Evolutionary conservation across 2,329 filamentous ascomycete species (phyloP).

Genomic region (Colletotrichum ledebouriae): DNA sequence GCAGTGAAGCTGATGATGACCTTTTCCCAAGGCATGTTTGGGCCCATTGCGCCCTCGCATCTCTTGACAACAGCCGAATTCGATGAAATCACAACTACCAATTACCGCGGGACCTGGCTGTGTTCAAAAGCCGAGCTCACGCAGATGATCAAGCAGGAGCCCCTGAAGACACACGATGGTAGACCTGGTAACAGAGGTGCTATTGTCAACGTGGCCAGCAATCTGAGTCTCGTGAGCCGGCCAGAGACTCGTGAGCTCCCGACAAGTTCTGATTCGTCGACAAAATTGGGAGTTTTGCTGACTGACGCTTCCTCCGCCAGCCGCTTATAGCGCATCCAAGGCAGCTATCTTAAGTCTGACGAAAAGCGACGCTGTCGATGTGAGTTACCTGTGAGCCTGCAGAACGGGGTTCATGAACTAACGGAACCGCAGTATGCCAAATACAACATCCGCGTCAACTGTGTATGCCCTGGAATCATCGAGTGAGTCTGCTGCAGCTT

Average conservation of each 20-base stretch:
- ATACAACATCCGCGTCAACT: conserved; percentile 60
- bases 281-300: neutral
- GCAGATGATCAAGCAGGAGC: conserved; percentile 60
- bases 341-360: conserved; percentile 61
- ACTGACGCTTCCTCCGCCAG: conserved; percentile 44
- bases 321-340: conserved; percentile 61
- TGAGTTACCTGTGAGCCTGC: conserved; percentile 43
- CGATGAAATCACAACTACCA: conserved; percentile 57
- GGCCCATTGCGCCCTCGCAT: conserved; percentile 53
- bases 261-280: too few relatives aligned
- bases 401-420: neutral
- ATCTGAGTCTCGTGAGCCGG: conserved; percentile 57
- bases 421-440: conserved; percentile 54
- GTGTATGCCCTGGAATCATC: conserved; percentile 61
- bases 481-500: conserved; percentile 46
- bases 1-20: neutral
- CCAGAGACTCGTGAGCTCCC: conserved; percentile 54
- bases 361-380: conserved; percentile 62
- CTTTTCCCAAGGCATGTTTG: conserved; percentile 51
- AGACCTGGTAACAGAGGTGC: conserved; percentile 56
- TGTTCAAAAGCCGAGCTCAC: conserved; percentile 57
- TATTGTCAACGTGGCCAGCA: conserved; percentile 61
- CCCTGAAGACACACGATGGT: conserved; percentile 57
- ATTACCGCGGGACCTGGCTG: conserved; percentile 61
- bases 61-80: conserved; percentile 54